Base-by-base conservation (phyloP, 768 basidiomycete genomes). In the Daedaleopsis nitida region DNA sequence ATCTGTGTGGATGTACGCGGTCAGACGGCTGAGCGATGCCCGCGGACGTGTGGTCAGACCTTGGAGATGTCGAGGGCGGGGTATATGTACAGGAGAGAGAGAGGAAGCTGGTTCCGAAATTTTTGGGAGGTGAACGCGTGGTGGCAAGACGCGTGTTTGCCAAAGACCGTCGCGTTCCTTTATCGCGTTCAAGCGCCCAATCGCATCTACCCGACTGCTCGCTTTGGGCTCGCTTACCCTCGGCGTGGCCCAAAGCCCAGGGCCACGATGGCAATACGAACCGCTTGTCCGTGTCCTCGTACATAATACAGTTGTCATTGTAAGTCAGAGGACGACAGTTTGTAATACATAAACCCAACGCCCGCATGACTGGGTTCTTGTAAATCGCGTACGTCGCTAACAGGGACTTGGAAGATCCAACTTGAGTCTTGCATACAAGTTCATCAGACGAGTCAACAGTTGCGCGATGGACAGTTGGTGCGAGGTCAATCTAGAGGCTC, bases 1-100 rank as follows among this genome's bases (percentile, higher is more conserved):
- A 91, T 91, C 62, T 70, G 61, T 21, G 53, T 49, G 21, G 48
- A n/a, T 13, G 17, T 48, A 21, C 21, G 24, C 21, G 3, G 21
- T 58, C 23, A 63, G 53, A 16, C 5, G 8, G 14, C 10, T 35
- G 10, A 21, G 12, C 6, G 43, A 12, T 2, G 13, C 12, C 10
- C n/a, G 19, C 8, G 24, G n/a, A 5, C 39, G 16, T 13, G 8
- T 27, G 14, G 14, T 39, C 55, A 9, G 9, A 66, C 52, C 59
- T 55, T 52, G 49, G 32, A 9, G 39, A 57, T 42, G 63, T 58
- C 57, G 56, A 52, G 27, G 45, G 55, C 13, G 34, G 66, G 62
- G 63, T 66, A 66, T 66, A 64, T 58, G 58, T 64, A 64, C 60
- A 66, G 27, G 58, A 47, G 51, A 48, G 51, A 52, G 48, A 32